Conservation (phyloP, 352 stramenopile genomes). For the Phytopythium ostracodes region DNA sequence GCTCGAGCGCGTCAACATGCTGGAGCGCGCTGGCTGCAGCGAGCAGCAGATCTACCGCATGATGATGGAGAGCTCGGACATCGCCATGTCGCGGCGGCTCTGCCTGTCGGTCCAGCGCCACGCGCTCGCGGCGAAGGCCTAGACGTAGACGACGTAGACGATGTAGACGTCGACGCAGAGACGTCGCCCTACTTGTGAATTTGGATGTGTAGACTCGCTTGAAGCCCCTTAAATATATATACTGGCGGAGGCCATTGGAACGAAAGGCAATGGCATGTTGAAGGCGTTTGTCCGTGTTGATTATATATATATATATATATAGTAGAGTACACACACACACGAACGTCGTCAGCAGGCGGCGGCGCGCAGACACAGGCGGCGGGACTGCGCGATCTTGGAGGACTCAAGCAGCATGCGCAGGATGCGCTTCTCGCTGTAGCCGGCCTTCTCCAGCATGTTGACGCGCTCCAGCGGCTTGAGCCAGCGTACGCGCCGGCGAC, state of each 20-base stretch:
- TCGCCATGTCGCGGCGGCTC: slow-evolving; percentile 41
- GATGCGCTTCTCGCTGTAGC: slow-evolving; percentile 33
- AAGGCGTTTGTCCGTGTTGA: not conserved
- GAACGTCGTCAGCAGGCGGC: too few relatives aligned
- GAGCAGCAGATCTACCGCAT: slow-evolving; percentile 35
- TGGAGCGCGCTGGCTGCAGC: slow-evolving; percentile 27
- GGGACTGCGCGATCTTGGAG: slow-evolving; percentile 41
- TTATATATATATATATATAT: too few relatives aligned
- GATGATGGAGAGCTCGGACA: slow-evolving; percentile 45
- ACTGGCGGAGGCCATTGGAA: not conserved
- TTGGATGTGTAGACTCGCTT: too few relatives aligned
- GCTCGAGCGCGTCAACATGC: slow-evolving; percentile 28
- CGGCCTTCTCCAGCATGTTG: slow-evolving; percentile 27
- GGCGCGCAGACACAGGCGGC: slow-evolving; percentile 17
- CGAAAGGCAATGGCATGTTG: too few relatives aligned
- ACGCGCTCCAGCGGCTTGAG: slow-evolving; percentile 26
- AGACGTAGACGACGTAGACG: not conserved
- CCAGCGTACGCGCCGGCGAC: slow-evolving; percentile 14
- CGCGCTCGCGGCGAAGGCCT: not conserved
- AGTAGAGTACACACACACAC: not conserved
- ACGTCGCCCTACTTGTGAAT: not conserved
- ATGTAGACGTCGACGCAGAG: not conserved
- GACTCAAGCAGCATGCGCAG: slow-evolving; percentile 39
- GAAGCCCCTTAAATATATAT: not conserved
- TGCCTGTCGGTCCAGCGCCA: slow-evolving; percentile 8